Evolutionary conservation across 2,329 filamentous ascomycete genomes (phyloP).

Genomic region (Chaetomium strumarium): DNA sequence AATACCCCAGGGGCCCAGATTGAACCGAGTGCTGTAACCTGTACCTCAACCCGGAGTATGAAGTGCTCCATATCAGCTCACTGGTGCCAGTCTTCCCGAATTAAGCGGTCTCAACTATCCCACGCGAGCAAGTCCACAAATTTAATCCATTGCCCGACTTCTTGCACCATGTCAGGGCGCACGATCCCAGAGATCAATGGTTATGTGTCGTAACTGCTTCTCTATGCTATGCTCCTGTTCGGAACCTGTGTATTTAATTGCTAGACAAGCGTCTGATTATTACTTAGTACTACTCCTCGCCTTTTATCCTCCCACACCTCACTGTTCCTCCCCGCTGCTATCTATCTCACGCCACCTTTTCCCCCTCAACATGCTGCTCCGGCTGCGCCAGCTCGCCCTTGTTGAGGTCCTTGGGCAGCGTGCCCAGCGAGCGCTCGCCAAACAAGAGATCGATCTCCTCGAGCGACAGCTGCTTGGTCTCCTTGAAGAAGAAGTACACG

Average conservation of each 20-base stretch:
- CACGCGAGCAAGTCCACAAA: neutral
- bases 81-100: neutral
- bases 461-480: conserved; percentile 43
- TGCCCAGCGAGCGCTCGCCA: conserved; percentile 33
- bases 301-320: neutral
- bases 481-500: conserved; percentile 47
- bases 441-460: conserved; percentile 54
- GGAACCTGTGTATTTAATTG: too few relatives aligned
- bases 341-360: neutral
- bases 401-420: conserved; percentile 10
- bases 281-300: too few relatives aligned
- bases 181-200: neutral
- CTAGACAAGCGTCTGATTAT: too few relatives aligned
- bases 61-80: neutral
- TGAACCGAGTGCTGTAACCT: neutral
- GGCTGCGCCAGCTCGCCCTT: conserved; percentile 5
- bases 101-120: too few relatives aligned
- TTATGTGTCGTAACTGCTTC: neutral
- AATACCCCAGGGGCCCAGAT: too few relatives aligned
- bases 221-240: too few relatives aligned
- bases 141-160: neutral
- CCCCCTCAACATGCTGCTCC: neutral
- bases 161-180: neutral
- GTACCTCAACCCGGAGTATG: neutral
- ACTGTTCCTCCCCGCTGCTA: neutral